These are phyloP conservation scores for Kalmanozyma brasiliensis DNA, from an alignment of 1,284 basidiomycete genomes.

Conservation along the genomic window DNA sequence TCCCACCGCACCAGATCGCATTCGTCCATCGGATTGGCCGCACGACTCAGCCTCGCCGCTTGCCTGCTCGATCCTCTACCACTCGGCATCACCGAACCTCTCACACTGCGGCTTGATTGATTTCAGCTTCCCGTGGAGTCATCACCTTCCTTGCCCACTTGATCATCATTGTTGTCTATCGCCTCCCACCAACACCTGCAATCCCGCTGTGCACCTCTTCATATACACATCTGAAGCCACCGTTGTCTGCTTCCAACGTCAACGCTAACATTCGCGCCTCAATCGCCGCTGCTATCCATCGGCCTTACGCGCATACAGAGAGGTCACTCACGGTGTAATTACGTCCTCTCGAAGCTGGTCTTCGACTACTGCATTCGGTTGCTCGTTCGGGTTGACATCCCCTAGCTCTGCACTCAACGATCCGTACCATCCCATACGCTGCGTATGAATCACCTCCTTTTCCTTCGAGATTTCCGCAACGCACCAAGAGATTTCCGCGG, in stretches of 20 bases:
- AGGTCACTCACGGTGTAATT: neutral
- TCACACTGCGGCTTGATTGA: conserved; percentile 5
- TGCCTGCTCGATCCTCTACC: neutral
- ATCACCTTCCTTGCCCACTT: neutral
- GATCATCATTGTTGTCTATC: neutral
- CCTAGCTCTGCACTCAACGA: no score
- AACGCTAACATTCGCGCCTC: neutral
- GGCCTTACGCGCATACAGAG: neutral
- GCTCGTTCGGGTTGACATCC: neutral
- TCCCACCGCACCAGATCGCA: neutral
- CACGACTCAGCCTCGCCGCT: neutral
- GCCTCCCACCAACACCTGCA: conserved; percentile 3
- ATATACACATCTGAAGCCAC: conserved; percentile 1
- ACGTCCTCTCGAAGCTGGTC: conserved; percentile 27
- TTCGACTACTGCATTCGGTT: conserved; percentile 13
- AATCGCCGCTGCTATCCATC: no score
- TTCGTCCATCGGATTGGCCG: conserved; percentile 9
- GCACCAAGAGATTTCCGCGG: no score
- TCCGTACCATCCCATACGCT: no score
- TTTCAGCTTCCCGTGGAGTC: neutral
- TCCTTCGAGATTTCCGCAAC: no score
- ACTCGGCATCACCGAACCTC: conserved; percentile 2
- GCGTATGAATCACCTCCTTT: no score
- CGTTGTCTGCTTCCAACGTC: conserved; percentile 2
- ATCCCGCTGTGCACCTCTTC: neutral